phyloP scores from a whole-genome alignment of 2,329 filamentous ascomycete species.

The Seiridium unicorne region DNA sequence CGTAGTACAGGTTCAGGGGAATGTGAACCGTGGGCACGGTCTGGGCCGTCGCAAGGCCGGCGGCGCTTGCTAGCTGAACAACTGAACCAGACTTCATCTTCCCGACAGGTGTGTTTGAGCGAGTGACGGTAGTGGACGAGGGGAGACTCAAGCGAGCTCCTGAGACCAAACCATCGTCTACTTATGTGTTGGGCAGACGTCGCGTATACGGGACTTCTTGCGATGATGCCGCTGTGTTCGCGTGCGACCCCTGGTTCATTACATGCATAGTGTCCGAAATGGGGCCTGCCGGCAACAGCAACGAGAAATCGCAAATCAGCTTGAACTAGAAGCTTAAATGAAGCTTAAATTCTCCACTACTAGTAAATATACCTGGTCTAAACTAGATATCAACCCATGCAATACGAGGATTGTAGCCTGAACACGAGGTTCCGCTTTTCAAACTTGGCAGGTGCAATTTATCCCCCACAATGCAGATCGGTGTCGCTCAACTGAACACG shows the following conservation, averaged over 20 bases:
- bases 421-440: slow-evolving; percentile 5
- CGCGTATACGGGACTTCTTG: too few relatives aligned
- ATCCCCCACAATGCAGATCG: not conserved
- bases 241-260: not conserved
- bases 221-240: not conserved
- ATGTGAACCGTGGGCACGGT: slow-evolving; percentile 9
- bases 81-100: not conserved
- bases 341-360: not conserved
- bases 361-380: not conserved
- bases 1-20: slow-evolving; percentile 8
- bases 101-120: not conserved
- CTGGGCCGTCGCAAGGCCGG: not conserved
- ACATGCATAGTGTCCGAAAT: not conserved
- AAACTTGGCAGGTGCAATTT: not conserved
- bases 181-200: not conserved
- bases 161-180: not conserved
- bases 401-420: not conserved
- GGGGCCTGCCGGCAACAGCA: not conserved
- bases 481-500: not conserved
- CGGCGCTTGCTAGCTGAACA: not conserved
- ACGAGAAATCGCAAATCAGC: not conserved
- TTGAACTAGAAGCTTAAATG: not conserved
- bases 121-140: not conserved
- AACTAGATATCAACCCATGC: not conserved
- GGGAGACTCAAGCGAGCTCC: not conserved